phyloP scores from a whole-genome alignment of 495 filamentous ascomycete species.

The Penicillium chermesinum region DNA sequence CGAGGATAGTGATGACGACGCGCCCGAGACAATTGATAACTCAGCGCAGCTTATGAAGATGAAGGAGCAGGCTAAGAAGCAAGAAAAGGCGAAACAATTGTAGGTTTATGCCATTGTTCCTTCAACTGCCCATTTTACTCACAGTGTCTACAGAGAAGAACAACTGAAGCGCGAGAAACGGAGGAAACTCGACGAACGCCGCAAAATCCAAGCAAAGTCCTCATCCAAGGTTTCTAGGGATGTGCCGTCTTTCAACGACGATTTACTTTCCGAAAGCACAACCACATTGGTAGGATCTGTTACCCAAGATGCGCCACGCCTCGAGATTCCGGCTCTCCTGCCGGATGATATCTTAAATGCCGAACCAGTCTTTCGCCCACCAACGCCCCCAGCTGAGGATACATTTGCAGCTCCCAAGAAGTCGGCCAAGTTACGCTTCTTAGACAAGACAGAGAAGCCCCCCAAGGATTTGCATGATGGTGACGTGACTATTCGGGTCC shows the following conservation, averaged over 20 bases:
- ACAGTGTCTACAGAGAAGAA: slow-evolving; percentile 32
- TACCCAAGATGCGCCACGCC: slow-evolving; percentile 34
- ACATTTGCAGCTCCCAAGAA: slow-evolving; percentile 23
- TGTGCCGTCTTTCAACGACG: slow-evolving; percentile 22
- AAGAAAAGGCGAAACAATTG: slow-evolving; percentile 32
- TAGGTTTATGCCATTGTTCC: slow-evolving; percentile 15
- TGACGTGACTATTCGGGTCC: slow-evolving; percentile 47
- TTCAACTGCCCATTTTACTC: slow-evolving; percentile 7
- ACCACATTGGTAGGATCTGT: slow-evolving; percentile 38
- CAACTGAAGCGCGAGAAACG: slow-evolving; percentile 43
- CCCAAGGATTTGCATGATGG: slow-evolving; percentile 52
- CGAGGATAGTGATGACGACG: slow-evolving; percentile 42
- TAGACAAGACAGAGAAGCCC: slow-evolving; percentile 46
- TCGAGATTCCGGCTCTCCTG: slow-evolving; percentile 43
- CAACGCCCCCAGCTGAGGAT: slow-evolving; percentile 34
- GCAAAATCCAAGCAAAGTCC: slow-evolving; percentile 45
- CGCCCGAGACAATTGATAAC: slow-evolving; percentile 47
- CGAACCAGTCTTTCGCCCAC: slow-evolving; percentile 35
- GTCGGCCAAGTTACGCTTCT: slow-evolving; percentile 46
- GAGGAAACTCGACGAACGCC: slow-evolving; percentile 42
- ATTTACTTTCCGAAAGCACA: slow-evolving; percentile 37
- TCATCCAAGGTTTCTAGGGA: slow-evolving; percentile 19
- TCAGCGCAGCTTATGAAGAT: slow-evolving; percentile 38
- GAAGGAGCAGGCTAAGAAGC: slow-evolving; percentile 39
- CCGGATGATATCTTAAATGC: slow-evolving; percentile 51